phyloP scores from a whole-genome alignment of 169 alveolate species.

The Neospora caninum region DNA sequence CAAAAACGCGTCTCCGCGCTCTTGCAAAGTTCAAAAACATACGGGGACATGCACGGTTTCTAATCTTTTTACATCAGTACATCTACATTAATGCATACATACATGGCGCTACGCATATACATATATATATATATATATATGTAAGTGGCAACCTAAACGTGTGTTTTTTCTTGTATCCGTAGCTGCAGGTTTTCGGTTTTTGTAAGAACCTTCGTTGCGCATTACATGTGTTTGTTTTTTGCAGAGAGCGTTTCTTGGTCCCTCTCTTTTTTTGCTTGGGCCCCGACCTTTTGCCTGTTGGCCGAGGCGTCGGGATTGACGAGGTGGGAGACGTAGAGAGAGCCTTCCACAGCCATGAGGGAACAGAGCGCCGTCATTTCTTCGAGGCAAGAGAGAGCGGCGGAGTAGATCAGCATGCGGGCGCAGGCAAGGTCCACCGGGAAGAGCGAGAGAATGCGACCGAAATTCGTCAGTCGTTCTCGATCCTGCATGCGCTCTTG shows the following conservation, averaged over 20 bases:
- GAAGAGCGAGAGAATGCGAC: slow-evolving; percentile 41
- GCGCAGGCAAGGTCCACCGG: slow-evolving; percentile 54
- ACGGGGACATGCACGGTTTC: background rate
- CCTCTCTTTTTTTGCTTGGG: background rate
- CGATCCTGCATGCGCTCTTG: background rate
- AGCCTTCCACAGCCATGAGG: slow-evolving; percentile 50
- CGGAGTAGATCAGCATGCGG: slow-evolving; percentile 48
- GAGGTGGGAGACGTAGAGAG: slow-evolving; percentile 35
- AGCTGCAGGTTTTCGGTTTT: too few relatives aligned
- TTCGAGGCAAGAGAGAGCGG: slow-evolving; percentile 59
- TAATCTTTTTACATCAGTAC: background rate
- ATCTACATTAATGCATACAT: too few relatives aligned
- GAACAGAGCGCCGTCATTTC: slow-evolving; percentile 58
- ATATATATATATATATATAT: too few relatives aligned
- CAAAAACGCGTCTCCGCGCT: too few relatives aligned
- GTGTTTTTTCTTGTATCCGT: background rate
- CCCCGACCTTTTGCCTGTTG: slow-evolving; percentile 46
- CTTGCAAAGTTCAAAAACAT: too few relatives aligned
- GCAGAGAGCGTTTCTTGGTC: background rate
- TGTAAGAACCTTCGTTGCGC: too few relatives aligned
- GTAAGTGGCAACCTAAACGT: background rate
- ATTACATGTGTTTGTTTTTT: too few relatives aligned
- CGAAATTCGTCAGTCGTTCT: slow-evolving; percentile 53
- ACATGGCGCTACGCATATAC: background rate
- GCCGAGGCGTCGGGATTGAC: slow-evolving; percentile 58